A percentile compares a stretch with the other conserved stretches of the same genome.
Evolutionary conservation across 208 protist species (phyloP).

Genomic region (Leishmania amazonensis): DNA sequence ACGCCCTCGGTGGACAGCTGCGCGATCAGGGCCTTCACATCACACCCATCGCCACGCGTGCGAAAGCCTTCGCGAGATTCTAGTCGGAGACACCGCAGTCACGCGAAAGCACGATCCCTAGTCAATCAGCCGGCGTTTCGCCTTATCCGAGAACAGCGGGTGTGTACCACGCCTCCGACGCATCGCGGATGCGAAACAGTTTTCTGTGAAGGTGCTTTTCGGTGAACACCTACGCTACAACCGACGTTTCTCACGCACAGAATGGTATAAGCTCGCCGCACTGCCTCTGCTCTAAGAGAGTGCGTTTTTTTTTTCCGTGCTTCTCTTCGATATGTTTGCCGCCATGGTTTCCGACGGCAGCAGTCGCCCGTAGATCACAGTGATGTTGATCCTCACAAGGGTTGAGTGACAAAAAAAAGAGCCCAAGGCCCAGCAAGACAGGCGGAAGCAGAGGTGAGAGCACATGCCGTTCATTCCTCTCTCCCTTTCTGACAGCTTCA

Average conservation of each 20-base stretch:
- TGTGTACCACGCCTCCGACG: slow-evolving; percentile 62
- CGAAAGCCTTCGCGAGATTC: slow-evolving; percentile 57
- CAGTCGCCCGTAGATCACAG: neutral
- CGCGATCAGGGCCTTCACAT: slow-evolving; percentile 44
- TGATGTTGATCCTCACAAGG: neutral
- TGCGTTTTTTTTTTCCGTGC: neutral
- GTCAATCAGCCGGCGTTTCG: slow-evolving; percentile 38
- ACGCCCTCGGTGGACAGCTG: slow-evolving; percentile 44
- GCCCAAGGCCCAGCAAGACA: neutral
- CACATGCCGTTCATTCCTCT: no score
- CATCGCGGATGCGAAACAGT: slow-evolving; percentile 61
- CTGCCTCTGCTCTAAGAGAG: neutral
- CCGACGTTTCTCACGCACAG: slow-evolving; percentile 69
- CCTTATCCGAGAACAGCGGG: slow-evolving; percentile 69
- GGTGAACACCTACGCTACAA: slow-evolving; percentile 73
- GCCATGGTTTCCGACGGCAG: neutral
- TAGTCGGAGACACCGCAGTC: slow-evolving; percentile 67
- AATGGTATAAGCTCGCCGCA: slow-evolving; percentile 65
- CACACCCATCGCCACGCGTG: slow-evolving; percentile 73
- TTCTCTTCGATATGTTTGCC: neutral
- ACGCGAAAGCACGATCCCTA: slow-evolving; percentile 71
- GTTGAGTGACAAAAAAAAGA: neutral
- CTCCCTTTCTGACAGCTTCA: no score
- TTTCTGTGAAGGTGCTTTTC: slow-evolving; percentile 55
- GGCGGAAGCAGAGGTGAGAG: no score